Evolutionary conservation across 305 asterid species (phyloP), one percentile per base, ranked within the genome.

Genomic region (Fraxinus paxiana): DNA sequence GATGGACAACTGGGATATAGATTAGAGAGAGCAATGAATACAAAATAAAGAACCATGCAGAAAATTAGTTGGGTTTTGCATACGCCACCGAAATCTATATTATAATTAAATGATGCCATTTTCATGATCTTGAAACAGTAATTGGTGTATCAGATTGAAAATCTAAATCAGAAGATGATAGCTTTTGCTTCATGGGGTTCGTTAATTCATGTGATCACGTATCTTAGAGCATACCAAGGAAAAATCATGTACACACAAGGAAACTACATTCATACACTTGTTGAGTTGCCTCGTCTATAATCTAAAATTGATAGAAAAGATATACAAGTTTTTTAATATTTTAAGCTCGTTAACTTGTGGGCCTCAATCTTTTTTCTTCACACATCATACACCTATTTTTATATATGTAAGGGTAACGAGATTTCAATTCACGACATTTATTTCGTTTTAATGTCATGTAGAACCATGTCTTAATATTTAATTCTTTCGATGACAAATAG

Each of bases 21-120:
- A 43, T 56, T 77, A 17, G n/a, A 77, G 3, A 59, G 35, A 0
- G 17, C 17, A 6, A 77, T 59, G 74, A 77, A 59, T 0, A 77
- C 33, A 22, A 77, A 33, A 63, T 77, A 63, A 33, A 77, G 48
- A 3, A 33, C 74, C 38, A 77, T n/a, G 20, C 31, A 20, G 24
- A 37, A 33, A 34, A 77, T 77, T 5, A 77, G 73, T 5, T 59
- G 30, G 33, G 48, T 5, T 77, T 24, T 77, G 73, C 74, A 77
- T n/a, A 77, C 3, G 43, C 31, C 9, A 6, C 33, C 24, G 35
- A 26, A 33, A 43, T 34, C 51, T 30, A 74, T 12, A 30, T 38
- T 75, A 24, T 15, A 65, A 26, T 65, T 65, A 26, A 5, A 65
- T 9, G 30, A 17, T 56, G 35, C 37, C 73, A 65, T 65, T 26